phyloP scores from a whole-genome alignment of 1,139 yeast genomes.

The Pichia sp. region DNA sequence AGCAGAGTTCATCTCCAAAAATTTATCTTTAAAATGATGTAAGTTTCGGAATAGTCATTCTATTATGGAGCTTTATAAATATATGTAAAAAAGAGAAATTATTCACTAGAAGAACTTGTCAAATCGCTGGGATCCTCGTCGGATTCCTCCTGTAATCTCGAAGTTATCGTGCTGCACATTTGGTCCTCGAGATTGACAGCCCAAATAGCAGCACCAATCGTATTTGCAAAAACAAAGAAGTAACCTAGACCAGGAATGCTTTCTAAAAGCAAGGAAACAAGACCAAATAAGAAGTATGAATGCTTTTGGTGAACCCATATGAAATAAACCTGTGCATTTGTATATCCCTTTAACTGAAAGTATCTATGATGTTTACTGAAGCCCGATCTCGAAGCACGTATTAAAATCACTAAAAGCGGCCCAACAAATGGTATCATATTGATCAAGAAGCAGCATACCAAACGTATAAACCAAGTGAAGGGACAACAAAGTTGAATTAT shows the following conservation, averaged over 20 bases:
- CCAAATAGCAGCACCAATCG: constrained; percentile 74
- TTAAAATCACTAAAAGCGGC: constrained; percentile 48
- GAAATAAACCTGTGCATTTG: constrained; percentile 36
- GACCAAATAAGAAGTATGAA: constrained; percentile 44
- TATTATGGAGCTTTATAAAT: background rate
- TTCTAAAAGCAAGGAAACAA: constrained; percentile 55
- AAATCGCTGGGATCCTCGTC: background rate
- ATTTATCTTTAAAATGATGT: constrained; percentile 1
- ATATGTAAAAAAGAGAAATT: background rate
- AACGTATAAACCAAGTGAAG: constrained; percentile 34
- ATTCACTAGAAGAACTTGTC: background rate
- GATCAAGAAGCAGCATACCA: constrained; percentile 36
- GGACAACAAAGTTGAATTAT: constrained; percentile 30
- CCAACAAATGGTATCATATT: constrained; percentile 61
- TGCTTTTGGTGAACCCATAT: constrained; percentile 25
- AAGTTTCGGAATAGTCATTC: background rate
- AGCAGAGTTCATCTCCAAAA: constrained; percentile 42
- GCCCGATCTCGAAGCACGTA: constrained; percentile 61
- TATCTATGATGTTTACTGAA: constrained; percentile 55
- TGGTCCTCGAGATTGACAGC: constrained; percentile 37
- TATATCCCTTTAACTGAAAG: constrained; percentile 55
- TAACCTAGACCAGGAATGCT: constrained; percentile 57
- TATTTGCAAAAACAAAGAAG: constrained; percentile 62
- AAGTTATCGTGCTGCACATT: background rate
- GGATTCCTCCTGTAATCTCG: background rate